Percentiles rank a stretch among this genome's conserved stretches.
These are phyloP conservation scores for Vanrija humicola DNA, from an alignment of 1,284 basidiomycete species.

Conservation along the genomic window DNA sequence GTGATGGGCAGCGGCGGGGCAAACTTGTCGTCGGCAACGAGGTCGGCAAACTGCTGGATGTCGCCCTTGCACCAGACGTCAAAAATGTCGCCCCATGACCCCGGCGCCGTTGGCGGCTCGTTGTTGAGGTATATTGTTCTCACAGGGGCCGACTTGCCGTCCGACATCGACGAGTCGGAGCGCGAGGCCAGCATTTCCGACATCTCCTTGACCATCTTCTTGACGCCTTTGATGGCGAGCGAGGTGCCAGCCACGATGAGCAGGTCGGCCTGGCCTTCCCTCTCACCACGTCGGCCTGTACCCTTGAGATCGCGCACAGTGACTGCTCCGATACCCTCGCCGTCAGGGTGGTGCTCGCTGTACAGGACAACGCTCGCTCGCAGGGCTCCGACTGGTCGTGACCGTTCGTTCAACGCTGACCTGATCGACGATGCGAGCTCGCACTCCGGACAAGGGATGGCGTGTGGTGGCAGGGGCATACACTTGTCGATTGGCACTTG, in stretches of 20 bases:
- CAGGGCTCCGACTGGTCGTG: conserved; percentile 72
- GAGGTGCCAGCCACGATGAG: conserved; percentile 88
- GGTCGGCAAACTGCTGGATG: conserved; percentile 68
- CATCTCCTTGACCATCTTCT: conserved; percentile 87
- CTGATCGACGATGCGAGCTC: conserved; percentile 65
- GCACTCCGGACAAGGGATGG: conserved; percentile 77
- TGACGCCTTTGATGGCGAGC: conserved; percentile 84
- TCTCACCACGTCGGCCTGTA: conserved; percentile 34
- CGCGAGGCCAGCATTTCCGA: conserved; percentile 64
- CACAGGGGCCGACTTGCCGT: conserved; percentile 50
- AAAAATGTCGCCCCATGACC: conserved; percentile 87
- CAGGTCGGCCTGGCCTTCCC: conserved; percentile 57
- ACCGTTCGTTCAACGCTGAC: conserved; percentile 70
- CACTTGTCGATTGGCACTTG: conserved; percentile 62
- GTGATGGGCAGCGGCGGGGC: conserved; percentile 1
- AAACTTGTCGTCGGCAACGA: conserved; percentile 12
- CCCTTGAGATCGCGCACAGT: conserved; percentile 73
- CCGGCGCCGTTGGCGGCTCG: conserved; percentile 78
- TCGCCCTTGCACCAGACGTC: conserved; percentile 89
- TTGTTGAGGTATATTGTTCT: conserved; percentile 80
- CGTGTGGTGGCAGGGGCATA: conserved; percentile 54
- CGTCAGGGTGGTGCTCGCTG: conserved; percentile 82
- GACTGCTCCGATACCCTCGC: conserved; percentile 76
- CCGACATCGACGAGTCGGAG: conserved; percentile 8
- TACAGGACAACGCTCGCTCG: conserved; percentile 87